These are phyloP conservation scores for Fragilaria crotonensis DNA, from an alignment of 108 stramenopile genomes.

Conservation along the genomic window DNA sequence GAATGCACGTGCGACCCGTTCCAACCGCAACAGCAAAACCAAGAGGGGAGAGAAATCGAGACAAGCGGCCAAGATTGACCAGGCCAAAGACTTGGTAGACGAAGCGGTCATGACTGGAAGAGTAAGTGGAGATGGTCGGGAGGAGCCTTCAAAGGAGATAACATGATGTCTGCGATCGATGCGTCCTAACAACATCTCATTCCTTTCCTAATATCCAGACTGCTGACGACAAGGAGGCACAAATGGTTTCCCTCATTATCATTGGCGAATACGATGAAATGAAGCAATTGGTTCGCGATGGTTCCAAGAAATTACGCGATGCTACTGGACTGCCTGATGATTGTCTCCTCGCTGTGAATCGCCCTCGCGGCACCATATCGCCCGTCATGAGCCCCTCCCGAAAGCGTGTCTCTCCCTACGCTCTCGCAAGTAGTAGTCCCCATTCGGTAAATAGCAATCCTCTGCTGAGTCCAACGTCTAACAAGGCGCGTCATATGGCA, in stretches of 20 bases:
- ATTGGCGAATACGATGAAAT: conserved; percentile 86
- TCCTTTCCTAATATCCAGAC: too few species aligned
- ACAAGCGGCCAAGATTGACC: conserved; percentile 84
- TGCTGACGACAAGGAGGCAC: conserved; percentile 58
- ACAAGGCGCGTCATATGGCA: conserved; percentile 19
- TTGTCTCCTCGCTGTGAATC: conserved; percentile 44
- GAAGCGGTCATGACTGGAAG: conserved; percentile 52
- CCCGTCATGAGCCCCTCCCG: conserved; percentile 18
- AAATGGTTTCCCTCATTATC: conserved; percentile 59
- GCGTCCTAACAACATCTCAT: too few species aligned
- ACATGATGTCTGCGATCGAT: background rate
- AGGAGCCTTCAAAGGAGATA: conserved; percentile 5
- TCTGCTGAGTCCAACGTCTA: conserved; percentile 5
- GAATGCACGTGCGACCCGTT: conserved; percentile 70
- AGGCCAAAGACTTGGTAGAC: conserved; percentile 82
- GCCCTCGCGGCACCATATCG: conserved; percentile 21
- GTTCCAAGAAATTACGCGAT: conserved; percentile 76
- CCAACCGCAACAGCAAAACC: conserved; percentile 39
- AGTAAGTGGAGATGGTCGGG: too few species aligned
- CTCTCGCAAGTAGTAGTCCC: background rate
- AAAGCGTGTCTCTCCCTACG: conserved; percentile 31
- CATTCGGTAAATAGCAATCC: background rate
- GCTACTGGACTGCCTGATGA: conserved; percentile 51
- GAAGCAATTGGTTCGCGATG: conserved; percentile 84
- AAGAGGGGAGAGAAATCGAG: conserved; percentile 73